A percentile compares a stretch with the other conserved stretches of the same genome.
Conservation (phyloP, 169 alveolate species). For the Hammondia hammondi region DNA sequence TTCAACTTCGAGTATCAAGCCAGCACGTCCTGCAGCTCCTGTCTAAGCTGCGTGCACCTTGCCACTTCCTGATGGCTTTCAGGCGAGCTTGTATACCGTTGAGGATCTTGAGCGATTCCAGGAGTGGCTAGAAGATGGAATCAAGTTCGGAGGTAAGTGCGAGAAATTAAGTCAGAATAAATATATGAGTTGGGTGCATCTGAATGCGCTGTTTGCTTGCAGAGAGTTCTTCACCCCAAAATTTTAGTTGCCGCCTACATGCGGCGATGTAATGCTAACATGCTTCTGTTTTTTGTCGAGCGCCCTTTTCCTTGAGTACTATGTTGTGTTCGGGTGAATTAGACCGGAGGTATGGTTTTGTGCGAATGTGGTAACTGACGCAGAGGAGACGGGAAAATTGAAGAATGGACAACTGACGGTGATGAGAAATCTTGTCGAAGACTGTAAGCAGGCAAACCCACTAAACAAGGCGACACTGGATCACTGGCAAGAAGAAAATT, state of each 20-base stretch:
- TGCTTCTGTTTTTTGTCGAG: too few relatives aligned
- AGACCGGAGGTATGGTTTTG: not conserved
- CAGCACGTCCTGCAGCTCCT: too few relatives aligned
- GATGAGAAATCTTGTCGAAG: slow-evolving; percentile 6
- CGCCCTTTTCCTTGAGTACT: too few relatives aligned
- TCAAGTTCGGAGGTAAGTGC: not conserved
- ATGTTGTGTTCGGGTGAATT: too few relatives aligned
- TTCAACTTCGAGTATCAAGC: too few relatives aligned
- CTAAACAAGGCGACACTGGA: not conserved
- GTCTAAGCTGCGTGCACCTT: too few relatives aligned
- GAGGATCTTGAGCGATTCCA: slow-evolving; percentile 17
- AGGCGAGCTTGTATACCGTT: slow-evolving; percentile 13
- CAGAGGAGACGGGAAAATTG: slow-evolving; percentile 35
- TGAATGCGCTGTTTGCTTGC: too few relatives aligned
- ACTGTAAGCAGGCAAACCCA: slow-evolving; percentile 38
- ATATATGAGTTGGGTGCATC: too few relatives aligned
- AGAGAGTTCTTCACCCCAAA: too few relatives aligned
- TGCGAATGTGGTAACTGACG: not conserved
- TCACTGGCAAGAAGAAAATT: slow-evolving; percentile 26
- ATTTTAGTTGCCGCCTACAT: too few relatives aligned
- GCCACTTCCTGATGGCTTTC: not conserved
- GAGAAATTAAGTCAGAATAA: not conserved
- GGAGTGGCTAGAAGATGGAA: slow-evolving; percentile 46
- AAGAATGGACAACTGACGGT: not conserved
- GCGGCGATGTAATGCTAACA: too few relatives aligned